Base-by-base conservation (phyloP, 2,329 filamentous ascomycete species). In the Ascochyta lentis region DNA sequence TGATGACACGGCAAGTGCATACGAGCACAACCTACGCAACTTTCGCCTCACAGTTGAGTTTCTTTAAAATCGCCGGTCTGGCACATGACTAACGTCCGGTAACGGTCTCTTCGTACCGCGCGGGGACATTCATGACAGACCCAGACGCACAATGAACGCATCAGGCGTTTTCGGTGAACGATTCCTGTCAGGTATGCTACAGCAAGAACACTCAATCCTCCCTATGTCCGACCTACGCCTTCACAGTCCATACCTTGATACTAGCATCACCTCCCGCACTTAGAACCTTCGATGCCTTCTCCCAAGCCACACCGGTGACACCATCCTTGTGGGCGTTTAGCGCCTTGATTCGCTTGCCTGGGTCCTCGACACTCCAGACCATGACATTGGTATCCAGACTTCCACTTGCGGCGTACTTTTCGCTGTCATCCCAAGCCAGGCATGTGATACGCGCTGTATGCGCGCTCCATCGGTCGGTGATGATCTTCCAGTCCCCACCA, bases 251-350 rank as follows among this genome's bases (percentile, higher is more conserved):
- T 45, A 94, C 83, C 82, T 98, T 99, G 43, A 99, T 84, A 0
- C 91, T 89, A 31, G 91, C 94, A 82, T 99, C 95, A 10, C 88
- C 90, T 41, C 95, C 95, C 4, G 86, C 86, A 65, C 89, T 96
- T 9, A 90, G 87, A 45, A 98, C 82, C 77, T 85, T 91, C 6
- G 61, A 64, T 76, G 54, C 81, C 54, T 65, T 64, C 81, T 91
- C 82, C 92, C 94, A 99, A 12, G 84, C 84, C 15, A 98, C 89
- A 15, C 91, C 94, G 64, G 89, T 92, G 16, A 98, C 92, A 9
- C 95, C 95, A 71, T 98, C 95, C 79, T 97, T 97, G 79, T 99
- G 95, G 45, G 94, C 92, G 71, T 96, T 96, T 22, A 87, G 78
- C 13, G 87, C 89, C 80, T 95, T 94, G 64, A 96, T 85, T 64